A percentile compares a stretch with the other conserved stretches of the same genome.
Conservation (phyloP, 192 early-diverging fungal genomes). For the Tieghemiomyces parasiticus region DNA sequence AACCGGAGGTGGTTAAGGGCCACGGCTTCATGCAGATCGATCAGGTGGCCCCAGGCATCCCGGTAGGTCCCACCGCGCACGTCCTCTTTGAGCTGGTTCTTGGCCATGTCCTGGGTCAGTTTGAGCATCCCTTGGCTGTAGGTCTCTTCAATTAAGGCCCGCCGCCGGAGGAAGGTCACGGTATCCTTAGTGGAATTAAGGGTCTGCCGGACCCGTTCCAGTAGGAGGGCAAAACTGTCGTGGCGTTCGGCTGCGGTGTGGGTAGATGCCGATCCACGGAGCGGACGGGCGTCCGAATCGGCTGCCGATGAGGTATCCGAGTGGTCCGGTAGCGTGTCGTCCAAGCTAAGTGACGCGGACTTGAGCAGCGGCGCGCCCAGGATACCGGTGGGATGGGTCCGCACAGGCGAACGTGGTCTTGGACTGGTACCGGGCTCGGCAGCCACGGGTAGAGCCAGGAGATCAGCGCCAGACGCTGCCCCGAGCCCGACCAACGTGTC, state of each 20-base stretch:
- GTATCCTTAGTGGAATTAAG: conserved; percentile 37
- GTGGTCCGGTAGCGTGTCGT: background rate
- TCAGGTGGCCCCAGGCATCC: conserved; percentile 57
- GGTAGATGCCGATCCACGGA: too few species aligned
- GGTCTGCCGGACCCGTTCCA: conserved; percentile 27
- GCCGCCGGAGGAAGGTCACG: conserved; percentile 62
- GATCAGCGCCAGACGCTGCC: too few species aligned
- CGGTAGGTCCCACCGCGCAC: conserved; percentile 43
- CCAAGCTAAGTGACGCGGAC: background rate
- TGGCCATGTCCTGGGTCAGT: conserved; percentile 43
- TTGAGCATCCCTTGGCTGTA: conserved; percentile 72
- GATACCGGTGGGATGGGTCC: too few species aligned
- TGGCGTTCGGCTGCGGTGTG: too few species aligned
- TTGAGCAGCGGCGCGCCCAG: background rate
- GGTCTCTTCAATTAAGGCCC: conserved; percentile 84
- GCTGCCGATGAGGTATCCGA: background rate
- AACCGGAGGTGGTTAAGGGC: conserved; percentile 71
- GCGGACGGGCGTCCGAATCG: background rate
- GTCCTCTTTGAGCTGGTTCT: conserved; percentile 34
- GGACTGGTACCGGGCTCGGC: too few species aligned
- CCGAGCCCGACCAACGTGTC: too few species aligned
- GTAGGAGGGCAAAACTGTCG: conserved; percentile 23
- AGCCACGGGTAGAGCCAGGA: too few species aligned
- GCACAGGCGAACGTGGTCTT: too few species aligned
- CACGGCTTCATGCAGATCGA: conserved; percentile 68